Percentiles rank a stretch among this genome's conserved stretches.
Conservation (phyloP, 2,329 filamentous ascomycete genomes). For the Nannizzia gypsea region DNA sequence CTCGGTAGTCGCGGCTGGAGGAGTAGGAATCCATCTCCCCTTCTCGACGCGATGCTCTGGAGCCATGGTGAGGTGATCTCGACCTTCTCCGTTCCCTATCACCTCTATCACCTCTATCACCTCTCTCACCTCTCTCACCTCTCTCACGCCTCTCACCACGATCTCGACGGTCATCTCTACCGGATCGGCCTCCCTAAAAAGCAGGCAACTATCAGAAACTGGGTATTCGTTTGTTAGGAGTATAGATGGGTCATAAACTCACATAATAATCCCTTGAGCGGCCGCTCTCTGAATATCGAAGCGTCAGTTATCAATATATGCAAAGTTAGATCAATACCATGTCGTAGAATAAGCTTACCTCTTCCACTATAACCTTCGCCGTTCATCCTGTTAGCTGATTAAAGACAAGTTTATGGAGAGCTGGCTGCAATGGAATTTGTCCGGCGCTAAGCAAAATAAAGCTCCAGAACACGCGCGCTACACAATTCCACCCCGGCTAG, state of each 20-base stretch:
- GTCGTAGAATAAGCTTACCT: constrained; percentile 42
- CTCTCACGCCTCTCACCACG: constrained; percentile 35
- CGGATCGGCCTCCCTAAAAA: constrained; percentile 36
- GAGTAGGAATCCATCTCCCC: constrained; percentile 77
- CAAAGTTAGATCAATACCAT: neutral
- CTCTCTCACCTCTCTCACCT: constrained; percentile 34
- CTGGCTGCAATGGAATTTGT: neutral
- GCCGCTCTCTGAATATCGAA: constrained; percentile 34
- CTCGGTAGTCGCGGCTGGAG: constrained; percentile 81
- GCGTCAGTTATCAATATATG: neutral
- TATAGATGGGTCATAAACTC: constrained; percentile 20
- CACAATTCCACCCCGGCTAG: neutral
- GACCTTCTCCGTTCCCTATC: constrained; percentile 61
- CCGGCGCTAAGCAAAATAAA: neutral
- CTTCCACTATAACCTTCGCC: constrained; percentile 69
- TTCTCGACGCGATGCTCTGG: constrained; percentile 56
- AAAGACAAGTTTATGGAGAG: neutral
- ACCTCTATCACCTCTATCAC: constrained; percentile 36
- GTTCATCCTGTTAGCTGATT: constrained; percentile 50
- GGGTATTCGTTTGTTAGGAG: constrained; percentile 17
- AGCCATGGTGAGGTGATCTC: constrained; percentile 68
- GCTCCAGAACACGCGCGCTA: neutral
- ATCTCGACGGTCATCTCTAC: constrained; percentile 33
- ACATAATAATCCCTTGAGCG: constrained; percentile 45
- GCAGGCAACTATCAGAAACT: constrained; percentile 17